These are phyloP conservation scores for Rhodotorula paludigena DNA, from an alignment of 768 basidiomycete genomes.

Conservation along the genomic window DNA sequence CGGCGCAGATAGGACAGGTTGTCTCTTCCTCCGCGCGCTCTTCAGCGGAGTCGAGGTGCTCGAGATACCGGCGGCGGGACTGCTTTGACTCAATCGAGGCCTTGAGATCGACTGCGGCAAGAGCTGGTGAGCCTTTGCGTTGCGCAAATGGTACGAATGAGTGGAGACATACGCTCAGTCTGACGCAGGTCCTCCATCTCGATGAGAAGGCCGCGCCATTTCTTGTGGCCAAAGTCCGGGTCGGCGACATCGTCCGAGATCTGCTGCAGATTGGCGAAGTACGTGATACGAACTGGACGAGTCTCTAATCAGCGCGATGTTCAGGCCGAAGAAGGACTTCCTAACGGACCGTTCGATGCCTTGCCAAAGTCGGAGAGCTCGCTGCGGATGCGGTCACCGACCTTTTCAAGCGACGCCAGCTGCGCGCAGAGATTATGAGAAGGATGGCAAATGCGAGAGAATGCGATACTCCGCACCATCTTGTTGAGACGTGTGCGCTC, in stretches of 20 bases:
- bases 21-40: constrained; percentile 12
- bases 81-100: constrained; percentile 12
- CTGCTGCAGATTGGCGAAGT: constrained; percentile 39
- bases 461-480: not conserved
- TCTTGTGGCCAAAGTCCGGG: constrained; percentile 4
- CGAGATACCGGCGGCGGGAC: constrained; percentile 33
- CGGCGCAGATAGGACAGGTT: constrained; percentile 37
- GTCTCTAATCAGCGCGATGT: not conserved
- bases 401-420: constrained; percentile 28
- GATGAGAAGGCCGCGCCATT: constrained; percentile 13
- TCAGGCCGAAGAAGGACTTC: not conserved
- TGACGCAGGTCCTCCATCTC: constrained; percentile 10
- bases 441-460: not conserved
- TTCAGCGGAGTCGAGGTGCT: constrained; percentile 23
- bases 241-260: constrained; percentile 36
- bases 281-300: constrained; percentile 26
- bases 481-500: constrained; percentile 23
- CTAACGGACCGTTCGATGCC: constrained; percentile 27
- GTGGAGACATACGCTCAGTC: constrained; percentile 16
- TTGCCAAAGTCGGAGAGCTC: constrained; percentile 21
- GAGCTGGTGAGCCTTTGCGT: not conserved
- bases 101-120: not conserved
- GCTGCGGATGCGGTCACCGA: constrained; percentile 26
- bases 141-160: not conserved
- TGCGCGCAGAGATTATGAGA: not conserved